Conservation (phyloP, 75 land plant species). For the Sequoia sempervirens region DNA sequence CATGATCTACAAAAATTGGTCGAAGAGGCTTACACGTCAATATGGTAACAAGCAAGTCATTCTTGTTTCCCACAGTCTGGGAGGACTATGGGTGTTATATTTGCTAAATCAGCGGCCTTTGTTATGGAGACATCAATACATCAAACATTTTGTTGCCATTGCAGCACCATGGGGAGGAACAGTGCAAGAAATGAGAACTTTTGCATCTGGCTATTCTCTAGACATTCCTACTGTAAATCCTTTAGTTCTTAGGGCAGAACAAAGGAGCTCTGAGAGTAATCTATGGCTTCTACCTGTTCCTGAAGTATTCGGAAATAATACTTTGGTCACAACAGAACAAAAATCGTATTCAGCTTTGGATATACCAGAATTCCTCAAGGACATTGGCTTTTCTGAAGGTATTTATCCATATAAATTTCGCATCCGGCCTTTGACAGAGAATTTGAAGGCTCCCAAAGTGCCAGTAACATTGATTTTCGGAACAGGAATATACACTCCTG, state of each 20-base stretch:
- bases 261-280: conserved; percentile 84
- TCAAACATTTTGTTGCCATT: conserved; percentile 71
- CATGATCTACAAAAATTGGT: conserved; percentile 57
- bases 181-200: conserved; percentile 72
- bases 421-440: conserved; percentile 47
- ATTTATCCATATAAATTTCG: conserved; percentile 49
- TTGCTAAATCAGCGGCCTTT: conserved; percentile 61
- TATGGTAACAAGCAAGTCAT: conserved; percentile 71
- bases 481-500: conserved; percentile 53
- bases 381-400: conserved; percentile 80
- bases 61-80: conserved; percentile 84
- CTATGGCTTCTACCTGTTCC: conserved; percentile 87
- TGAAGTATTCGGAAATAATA: conserved; percentile 30
- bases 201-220: conserved; percentile 83
- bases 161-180: conserved; percentile 93
- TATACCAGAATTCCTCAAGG: conserved; percentile 56
- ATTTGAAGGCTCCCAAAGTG: conserved; percentile 42
- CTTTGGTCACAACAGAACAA: conserved; percentile 42
- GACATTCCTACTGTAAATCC: conserved; percentile 78
- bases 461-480: conserved; percentile 71
- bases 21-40: conserved; percentile 54
- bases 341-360: conserved; percentile 50
- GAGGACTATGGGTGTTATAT: conserved; percentile 73
- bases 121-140: conserved; percentile 58
- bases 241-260: conserved; percentile 64